A percentile compares a stretch with the other conserved stretches of the same genome.
These are phyloP conservation scores for Amesomyces nigricolor DNA, from an alignment of 2,329 filamentous ascomycete species.

Conservation along the genomic window DNA sequence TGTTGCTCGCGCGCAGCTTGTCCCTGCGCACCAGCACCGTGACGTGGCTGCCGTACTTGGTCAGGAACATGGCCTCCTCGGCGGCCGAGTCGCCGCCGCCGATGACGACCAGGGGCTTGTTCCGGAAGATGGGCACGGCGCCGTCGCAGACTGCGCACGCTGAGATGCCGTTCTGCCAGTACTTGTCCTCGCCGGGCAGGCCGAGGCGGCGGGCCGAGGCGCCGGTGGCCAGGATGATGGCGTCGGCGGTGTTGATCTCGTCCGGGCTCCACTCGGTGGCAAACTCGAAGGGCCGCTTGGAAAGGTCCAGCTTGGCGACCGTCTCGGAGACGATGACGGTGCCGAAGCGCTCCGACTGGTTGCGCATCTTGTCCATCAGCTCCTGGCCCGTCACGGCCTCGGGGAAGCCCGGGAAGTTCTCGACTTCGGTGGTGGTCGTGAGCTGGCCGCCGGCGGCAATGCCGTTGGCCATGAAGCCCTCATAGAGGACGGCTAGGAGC, in stretches of 20 bases:
- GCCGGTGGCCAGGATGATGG: slow-evolving; percentile 90
- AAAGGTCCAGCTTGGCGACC: slow-evolving; percentile 80
- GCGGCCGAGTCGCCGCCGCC: slow-evolving; percentile 95
- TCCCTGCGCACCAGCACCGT: slow-evolving; percentile 88
- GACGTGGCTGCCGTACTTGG: slow-evolving; percentile 94
- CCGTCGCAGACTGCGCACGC: slow-evolving; percentile 98
- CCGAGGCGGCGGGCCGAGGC: slow-evolving; percentile 81
- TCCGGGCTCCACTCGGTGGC: slow-evolving; percentile 85
- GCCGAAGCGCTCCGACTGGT: slow-evolving; percentile 85
- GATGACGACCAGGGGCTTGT: slow-evolving; percentile 92
- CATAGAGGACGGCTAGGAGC: slow-evolving; percentile 77
- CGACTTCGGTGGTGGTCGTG: slow-evolving; percentile 95
- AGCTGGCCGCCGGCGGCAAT: slow-evolving; percentile 94
- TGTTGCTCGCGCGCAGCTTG: slow-evolving; percentile 77
- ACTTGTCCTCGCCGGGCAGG: slow-evolving; percentile 84
- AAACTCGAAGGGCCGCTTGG: slow-evolving; percentile 80
- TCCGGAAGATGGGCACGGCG: slow-evolving; percentile 92
- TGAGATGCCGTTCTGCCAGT: slow-evolving; percentile 95
- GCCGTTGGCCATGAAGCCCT: slow-evolving; percentile 96
- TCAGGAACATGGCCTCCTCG: slow-evolving; percentile 94
- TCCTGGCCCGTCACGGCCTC: slow-evolving; percentile 79
- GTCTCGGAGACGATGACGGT: slow-evolving; percentile 93
- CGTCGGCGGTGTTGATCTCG: slow-evolving; percentile 80
- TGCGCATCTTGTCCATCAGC: slow-evolving; percentile 94
- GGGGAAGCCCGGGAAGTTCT: slow-evolving; percentile 96